Evolutionary conservation across 495 filamentous ascomycete species (phyloP), one percentile per base, ranked within the genome.

Genomic region (Saxophila tyrrhenica): DNA sequence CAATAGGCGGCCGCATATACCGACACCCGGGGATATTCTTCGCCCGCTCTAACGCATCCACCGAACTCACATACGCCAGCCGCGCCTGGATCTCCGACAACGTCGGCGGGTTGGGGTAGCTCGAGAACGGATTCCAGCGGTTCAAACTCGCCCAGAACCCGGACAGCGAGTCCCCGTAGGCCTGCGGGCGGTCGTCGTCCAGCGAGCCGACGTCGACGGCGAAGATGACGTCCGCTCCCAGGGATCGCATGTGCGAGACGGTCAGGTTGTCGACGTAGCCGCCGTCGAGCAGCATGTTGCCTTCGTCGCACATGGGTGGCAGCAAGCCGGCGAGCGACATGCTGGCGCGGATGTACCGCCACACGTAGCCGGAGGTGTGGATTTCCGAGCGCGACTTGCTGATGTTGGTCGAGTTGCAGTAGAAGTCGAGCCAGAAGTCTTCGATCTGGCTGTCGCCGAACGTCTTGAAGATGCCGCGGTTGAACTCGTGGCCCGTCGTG

Each of bases 331-430:
- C 92, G 15, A 98, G 75, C 0, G 88, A 90, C 92, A 98, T 98
- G 9, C 87, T 94, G 2, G 92, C 92, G 21, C 92, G 79, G 11
- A 98, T 83, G 64, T 97, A 97, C 38, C 92, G 80, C 92, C 92
- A 98, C 1, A 90, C 89, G 59, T 97, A 97, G 3, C 92, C 92
- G 25, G 83, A 89, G 0, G 86, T 95, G 69, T 98, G 92, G 67
- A 89, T 87, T 65, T 97, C 89, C 2, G 80, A 79, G 8, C 89
- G 80, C 38, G 83, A 88, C 62, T 89, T 90, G 70, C 81, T 87
- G 71, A 98, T 97, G 62, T 95, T 97, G 23, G 94, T 97, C 0
- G 90, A 96, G 67, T 98, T 98, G 75, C 94, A 97, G 74, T 97
- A 98, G 70, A 89, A 98, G 55, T 94, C 88, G 16, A 98, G 79